A percentile compares a stretch with the other conserved stretches of the same genome.
Conservation (phyloP, 1,284 basidiomycete genomes). For the Papiliotrema fonsecae region DNA sequence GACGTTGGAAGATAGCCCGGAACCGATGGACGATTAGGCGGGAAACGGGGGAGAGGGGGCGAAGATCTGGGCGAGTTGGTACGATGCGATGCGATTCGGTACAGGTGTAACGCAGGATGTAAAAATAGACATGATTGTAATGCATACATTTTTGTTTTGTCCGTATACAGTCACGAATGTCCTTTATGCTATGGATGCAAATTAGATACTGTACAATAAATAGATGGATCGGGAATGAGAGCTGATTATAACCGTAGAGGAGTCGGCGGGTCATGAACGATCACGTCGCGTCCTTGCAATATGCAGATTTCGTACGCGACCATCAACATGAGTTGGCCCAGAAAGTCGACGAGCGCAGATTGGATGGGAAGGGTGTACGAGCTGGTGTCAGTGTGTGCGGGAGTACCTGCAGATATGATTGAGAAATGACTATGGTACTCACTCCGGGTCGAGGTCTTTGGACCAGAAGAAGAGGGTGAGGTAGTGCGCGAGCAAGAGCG, state of each 20-base stretch:
- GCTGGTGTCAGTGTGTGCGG: conserved; percentile 18
- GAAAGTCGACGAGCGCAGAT: conserved; percentile 80
- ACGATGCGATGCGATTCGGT: no score
- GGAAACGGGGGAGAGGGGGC: no score
- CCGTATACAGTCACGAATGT: no score
- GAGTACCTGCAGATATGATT: background rate
- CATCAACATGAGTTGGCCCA: conserved; percentile 76
- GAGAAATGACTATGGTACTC: no score
- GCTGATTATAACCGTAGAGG: no score
- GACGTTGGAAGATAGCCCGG: conserved; percentile 14
- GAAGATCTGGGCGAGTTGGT: no score
- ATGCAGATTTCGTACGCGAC: conserved; percentile 50
- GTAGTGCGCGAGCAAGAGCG: conserved; percentile 62
- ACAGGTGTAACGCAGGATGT: no score
- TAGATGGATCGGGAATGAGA: no score
- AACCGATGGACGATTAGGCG: conserved; percentile 8
- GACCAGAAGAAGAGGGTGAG: conserved; percentile 80
- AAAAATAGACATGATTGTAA: no score
- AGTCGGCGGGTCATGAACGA: conserved; percentile 4
- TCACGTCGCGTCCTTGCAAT: conserved; percentile 38
- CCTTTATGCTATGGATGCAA: no score
- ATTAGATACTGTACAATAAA: no score
- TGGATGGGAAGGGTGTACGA: conserved; percentile 90
- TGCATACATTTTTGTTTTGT: no score
- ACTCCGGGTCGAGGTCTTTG: conserved; percentile 76